Conservation (phyloP, 2,329 filamentous ascomycete genomes). For the Thelonectria olida region DNA sequence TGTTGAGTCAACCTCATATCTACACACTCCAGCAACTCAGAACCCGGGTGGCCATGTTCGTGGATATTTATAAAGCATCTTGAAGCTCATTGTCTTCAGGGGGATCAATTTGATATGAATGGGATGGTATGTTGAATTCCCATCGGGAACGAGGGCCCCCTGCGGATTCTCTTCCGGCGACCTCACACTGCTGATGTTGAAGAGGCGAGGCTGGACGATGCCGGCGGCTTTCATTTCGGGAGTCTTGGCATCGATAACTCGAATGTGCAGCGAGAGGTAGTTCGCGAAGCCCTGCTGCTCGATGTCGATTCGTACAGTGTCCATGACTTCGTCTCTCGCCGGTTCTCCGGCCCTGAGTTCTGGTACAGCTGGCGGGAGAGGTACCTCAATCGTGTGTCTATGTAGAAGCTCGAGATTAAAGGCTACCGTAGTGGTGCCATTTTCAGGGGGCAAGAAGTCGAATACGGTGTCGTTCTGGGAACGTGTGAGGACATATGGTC, state of each 20-base stretch:
- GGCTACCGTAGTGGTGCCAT: constrained; percentile 21
- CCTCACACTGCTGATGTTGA: constrained; percentile 17
- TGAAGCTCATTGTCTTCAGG: no score
- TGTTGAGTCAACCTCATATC: no score
- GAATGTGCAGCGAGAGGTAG: constrained; percentile 29
- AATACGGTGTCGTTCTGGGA: constrained; percentile 8
- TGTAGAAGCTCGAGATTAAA: constrained; percentile 18
- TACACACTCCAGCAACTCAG: no score
- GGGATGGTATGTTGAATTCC: no score
- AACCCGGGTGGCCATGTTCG: no score
- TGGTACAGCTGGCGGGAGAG: neutral
- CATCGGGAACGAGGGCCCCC: no score
- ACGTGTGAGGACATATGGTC: constrained; percentile 11
- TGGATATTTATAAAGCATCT: no score
- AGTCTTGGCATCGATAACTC: constrained; percentile 25
- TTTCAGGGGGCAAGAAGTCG: constrained; percentile 12
- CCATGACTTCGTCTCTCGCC: constrained; percentile 10
- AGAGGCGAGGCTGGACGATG: constrained; percentile 17
- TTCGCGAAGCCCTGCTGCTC: constrained; percentile 14
- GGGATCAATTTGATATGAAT: no score
- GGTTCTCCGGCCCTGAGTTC: neutral
- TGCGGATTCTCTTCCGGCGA: neutral
- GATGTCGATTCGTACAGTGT: constrained; percentile 31
- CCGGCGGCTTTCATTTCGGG: neutral
- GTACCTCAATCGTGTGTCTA: neutral